Conservation (phyloP, 2,329 filamentous ascomycete species). For the Berkeleyomyces rouxiae region DNA sequence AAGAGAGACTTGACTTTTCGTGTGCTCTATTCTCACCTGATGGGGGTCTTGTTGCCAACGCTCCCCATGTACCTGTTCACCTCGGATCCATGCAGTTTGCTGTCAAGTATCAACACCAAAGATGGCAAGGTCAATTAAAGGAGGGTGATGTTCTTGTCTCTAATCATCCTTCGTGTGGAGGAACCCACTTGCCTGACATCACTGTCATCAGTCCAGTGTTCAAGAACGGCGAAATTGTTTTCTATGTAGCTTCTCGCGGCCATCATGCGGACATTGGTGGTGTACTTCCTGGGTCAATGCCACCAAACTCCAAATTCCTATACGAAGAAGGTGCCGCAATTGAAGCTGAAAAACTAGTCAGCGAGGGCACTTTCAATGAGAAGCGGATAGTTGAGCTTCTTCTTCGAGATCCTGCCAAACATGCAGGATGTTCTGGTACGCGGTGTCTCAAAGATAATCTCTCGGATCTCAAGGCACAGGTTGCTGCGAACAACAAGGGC, state of each 20-base stretch:
- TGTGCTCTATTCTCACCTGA: constrained; percentile 64
- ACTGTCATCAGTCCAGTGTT: constrained; percentile 70
- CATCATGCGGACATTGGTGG: constrained; percentile 79
- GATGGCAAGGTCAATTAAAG: constrained; percentile 62
- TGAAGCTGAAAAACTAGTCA: constrained; percentile 53
- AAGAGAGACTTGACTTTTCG: constrained; percentile 68
- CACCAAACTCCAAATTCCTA: constrained; percentile 49
- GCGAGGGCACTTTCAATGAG: constrained; percentile 62
- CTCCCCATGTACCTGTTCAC: constrained; percentile 66
- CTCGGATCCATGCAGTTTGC: constrained; percentile 72
- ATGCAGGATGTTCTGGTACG: constrained; percentile 62
- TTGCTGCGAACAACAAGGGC: constrained; percentile 71
- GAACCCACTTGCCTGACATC: constrained; percentile 69
- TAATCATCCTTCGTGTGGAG: constrained; percentile 70
- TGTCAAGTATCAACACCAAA: constrained; percentile 58
- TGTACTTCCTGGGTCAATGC: constrained; percentile 68
- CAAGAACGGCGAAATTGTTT: constrained; percentile 48
- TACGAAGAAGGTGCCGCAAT: constrained; percentile 48
- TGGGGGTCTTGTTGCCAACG: constrained; percentile 61
- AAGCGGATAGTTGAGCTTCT: constrained; percentile 56
- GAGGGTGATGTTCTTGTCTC: constrained; percentile 68
- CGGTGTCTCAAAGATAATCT: constrained; percentile 66
- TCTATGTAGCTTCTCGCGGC: constrained; percentile 65
- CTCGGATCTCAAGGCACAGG: constrained; percentile 68
- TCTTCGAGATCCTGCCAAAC: constrained; percentile 55